These are phyloP conservation scores for Castanopsis chinensis DNA, from an alignment of 306 rosid genomes.

Conservation along the genomic window DNA sequence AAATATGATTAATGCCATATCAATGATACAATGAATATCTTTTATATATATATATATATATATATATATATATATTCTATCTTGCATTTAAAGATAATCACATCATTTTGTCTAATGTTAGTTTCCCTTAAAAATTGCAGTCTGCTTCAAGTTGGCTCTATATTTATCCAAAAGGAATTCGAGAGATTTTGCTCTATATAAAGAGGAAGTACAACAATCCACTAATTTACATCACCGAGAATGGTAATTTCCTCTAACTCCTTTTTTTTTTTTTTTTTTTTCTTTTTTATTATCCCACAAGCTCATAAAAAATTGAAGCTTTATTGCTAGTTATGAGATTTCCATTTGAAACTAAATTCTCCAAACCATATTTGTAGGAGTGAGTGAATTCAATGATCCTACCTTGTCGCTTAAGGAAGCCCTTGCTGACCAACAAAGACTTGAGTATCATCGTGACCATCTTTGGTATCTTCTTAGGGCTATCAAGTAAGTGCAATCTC, in stretches of 20 bases:
- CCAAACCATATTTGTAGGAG: constrained; percentile 35
- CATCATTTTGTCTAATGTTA: not conserved
- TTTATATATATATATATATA: no score
- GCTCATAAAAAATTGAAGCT: not conserved
- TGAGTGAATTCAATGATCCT: constrained; percentile 51
- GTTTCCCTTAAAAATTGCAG: constrained; percentile 15
- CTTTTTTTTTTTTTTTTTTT: no score
- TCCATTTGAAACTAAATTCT: not conserved
- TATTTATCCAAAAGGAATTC: constrained; percentile 57
- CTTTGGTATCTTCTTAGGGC: constrained; percentile 44
- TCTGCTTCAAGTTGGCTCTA: constrained; percentile 48
- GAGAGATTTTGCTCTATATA: constrained; percentile 37
- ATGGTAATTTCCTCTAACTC: constrained; percentile 35
- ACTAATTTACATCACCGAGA: constrained; percentile 59
- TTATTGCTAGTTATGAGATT: not conserved
- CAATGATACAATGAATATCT: no score
- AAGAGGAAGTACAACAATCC: constrained; percentile 54
- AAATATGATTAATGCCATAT: no score
- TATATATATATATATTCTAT: no score
- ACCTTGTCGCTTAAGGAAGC: constrained; percentile 29
- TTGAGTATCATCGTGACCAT: constrained; percentile 42
- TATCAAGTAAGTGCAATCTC: constrained; percentile 39
- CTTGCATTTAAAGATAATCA: no score
- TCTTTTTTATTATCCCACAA: not conserved
- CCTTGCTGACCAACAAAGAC: constrained; percentile 36